Evolutionary conservation across 805 yeast species (phyloP).

Genomic region (Saccharomycopsis sp.): DNA sequence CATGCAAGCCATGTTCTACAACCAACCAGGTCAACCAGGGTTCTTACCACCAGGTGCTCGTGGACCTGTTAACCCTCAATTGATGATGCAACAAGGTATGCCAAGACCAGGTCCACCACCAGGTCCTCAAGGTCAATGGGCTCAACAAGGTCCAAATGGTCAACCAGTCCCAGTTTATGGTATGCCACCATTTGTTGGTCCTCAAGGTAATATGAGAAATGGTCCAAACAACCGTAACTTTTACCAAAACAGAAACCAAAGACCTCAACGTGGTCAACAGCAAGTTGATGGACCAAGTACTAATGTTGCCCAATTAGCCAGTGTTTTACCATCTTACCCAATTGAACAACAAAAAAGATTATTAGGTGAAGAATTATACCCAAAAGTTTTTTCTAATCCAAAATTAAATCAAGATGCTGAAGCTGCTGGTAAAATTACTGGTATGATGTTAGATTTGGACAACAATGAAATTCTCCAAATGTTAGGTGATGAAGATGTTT

Average conservation of each 20-base stretch:
- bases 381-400: slow-evolving; percentile 78
- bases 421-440: slow-evolving; percentile 97
- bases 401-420: slow-evolving; percentile 75
- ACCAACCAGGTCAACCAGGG: slow-evolving; percentile 56
- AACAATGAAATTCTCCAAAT: slow-evolving; percentile 81
- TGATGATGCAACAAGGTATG: slow-evolving; percentile 57
- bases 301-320: slow-evolving; percentile 40
- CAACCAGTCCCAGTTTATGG: slow-evolving; percentile 78
- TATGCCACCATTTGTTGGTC: slow-evolving; percentile 71
- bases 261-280: slow-evolving; percentile 23
- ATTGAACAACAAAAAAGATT: slow-evolving; percentile 94
- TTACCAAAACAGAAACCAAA: slow-evolving; percentile 25
- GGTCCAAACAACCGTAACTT: slow-evolving; percentile 29
- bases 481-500: slow-evolving; percentile 81
- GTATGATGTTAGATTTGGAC: slow-evolving; percentile 96
- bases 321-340: slow-evolving; percentile 52
- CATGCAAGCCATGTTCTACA: slow-evolving; percentile 79
- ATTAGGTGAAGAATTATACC: slow-evolving; percentile 95
- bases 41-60: slow-evolving; percentile 77
- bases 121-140: slow-evolving; percentile 49
- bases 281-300: slow-evolving; percentile 22
- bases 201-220: slow-evolving; percentile 36
- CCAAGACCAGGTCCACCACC: slow-evolving; percentile 57
- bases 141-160: slow-evolving; percentile 63
- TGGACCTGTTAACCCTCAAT: slow-evolving; percentile 68